Percentiles rank a stretch among this genome's conserved stretches.
phyloP scores from a whole-genome alignment of 345 rosid genomes.

The Theobroma cacao region DNA sequence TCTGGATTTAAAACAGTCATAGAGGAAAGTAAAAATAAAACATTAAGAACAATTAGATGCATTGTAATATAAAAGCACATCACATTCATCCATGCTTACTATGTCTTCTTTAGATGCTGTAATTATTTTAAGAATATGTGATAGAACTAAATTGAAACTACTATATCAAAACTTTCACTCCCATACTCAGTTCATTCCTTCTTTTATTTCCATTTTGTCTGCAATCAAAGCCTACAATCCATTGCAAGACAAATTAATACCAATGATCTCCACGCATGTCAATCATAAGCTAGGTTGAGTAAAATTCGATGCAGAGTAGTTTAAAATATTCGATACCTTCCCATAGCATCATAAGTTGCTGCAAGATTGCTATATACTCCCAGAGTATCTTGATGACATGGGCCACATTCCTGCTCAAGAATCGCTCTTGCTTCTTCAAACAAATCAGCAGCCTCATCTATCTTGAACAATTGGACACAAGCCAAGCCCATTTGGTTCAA shows the following conservation, averaged over 20 bases:
- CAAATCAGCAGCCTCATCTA: conserved; percentile 90
- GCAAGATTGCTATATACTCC: conserved; percentile 98
- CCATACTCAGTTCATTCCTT: background rate
- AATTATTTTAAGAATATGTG: background rate
- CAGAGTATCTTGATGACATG: conserved; percentile 95
- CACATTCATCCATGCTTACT: background rate
- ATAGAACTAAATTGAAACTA: background rate
- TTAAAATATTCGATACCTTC: conserved; percentile 58
- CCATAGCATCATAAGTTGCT: conserved; percentile 99
- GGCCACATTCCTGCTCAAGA: conserved; percentile 89
- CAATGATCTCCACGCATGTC: background rate
- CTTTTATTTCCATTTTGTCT: background rate
- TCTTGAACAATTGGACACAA: conserved; percentile 95
- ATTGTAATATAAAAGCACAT: background rate
- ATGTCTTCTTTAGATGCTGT: background rate
- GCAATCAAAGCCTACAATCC: background rate
- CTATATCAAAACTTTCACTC: background rate
- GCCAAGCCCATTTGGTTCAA: conserved; percentile 99
- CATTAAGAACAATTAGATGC: background rate
- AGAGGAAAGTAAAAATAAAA: background rate
- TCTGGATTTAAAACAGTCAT: conserved; percentile 1
- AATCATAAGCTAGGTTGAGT: background rate
- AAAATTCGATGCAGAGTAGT: background rate
- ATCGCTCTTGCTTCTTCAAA: conserved; percentile 91
- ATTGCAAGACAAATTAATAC: background rate